Evolutionary conservation across 805 yeast genomes (phyloP).

Genomic region (Yamadazyma sp.): DNA sequence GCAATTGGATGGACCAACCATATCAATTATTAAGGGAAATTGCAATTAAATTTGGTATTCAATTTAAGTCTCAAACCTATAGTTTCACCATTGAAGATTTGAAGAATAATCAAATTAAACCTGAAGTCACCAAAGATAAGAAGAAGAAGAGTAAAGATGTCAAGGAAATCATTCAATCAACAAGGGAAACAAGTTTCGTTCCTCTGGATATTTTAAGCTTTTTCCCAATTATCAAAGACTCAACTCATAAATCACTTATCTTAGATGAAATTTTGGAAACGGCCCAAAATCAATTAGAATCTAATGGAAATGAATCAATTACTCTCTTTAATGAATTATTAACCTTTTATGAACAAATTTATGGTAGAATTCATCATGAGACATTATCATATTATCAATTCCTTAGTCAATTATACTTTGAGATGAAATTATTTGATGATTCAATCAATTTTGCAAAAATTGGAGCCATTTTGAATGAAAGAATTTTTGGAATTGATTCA

Average conservation of each 20-base stretch:
- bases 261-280: constrained; percentile 75
- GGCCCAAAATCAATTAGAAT: constrained; percentile 45
- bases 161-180: constrained; percentile 9
- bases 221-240: constrained; percentile 72
- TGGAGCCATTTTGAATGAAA: constrained; percentile 71
- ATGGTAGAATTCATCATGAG: constrained; percentile 76
- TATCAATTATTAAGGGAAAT: constrained; percentile 63
- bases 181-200: constrained; percentile 43
- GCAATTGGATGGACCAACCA: constrained; percentile 44
- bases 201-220: constrained; percentile 65
- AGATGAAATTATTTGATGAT: constrained; percentile 50
- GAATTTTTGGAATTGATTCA: constrained; percentile 78
- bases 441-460: constrained; percentile 67
- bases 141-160: constrained; percentile 28
- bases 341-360: constrained; percentile 74
- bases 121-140: constrained; percentile 14
- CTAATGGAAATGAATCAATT: constrained; percentile 24
- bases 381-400: constrained; percentile 68
- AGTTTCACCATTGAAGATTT: constrained; percentile 44
- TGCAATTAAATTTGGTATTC: constrained; percentile 79
- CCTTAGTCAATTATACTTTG: constrained; percentile 65
- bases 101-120: constrained; percentile 18
- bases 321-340: constrained; percentile 65
- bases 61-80: constrained; percentile 61
- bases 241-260: constrained; percentile 61